Base-by-base conservation (phyloP, 2,329 filamentous ascomycete genomes). In the Fusarium veterinarium region DNA sequence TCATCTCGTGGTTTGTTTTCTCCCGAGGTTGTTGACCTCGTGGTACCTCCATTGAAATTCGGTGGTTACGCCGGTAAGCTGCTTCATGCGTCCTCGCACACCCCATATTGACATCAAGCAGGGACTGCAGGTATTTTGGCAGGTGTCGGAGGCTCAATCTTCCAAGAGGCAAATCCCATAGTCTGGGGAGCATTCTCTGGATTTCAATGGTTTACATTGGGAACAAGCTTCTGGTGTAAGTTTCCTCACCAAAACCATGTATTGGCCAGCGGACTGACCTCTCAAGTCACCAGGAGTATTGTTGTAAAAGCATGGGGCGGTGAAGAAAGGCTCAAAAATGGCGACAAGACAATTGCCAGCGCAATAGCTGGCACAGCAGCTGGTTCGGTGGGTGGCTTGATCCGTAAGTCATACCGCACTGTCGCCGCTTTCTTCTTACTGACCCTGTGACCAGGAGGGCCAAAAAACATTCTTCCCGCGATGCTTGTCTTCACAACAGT, bases 171-270 rank as follows among this genome's bases (percentile, higher is more conserved):
- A 28, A 89, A 88, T 19, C 91, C 93, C 8, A 86, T 90, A 5
- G 82, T 95, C 11, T 95, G 94, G 82, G 91, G 93, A 1, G 75
- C 92, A 17, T 87, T 91, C 41, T 91, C 92, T 28, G 92, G 93
- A 23, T 85, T 93, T 44, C 94, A 97, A 83, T 97, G 93, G 89
- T 94, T 94, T 81, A 87, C 89, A 45, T 87, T 97, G 42, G 94
- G 94, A 40, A 90, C 88, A 51, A 92, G 90, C 20, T 98, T 91
- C 79, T 95, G 91, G 87, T 91, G 92, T 91, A 85, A 78, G 89
- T 82, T 45, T 3, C 38, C 20, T 23, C n/a, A 8, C 10, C 30
- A 7, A 23, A 7, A 46, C 33, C 2, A 37, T 25, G 44, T 17
- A 12, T 25, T 44, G 23, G 12, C 31, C 31, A 25, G 28, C 40